phyloP scores from a whole-genome alignment of 345 rosid genomes.

The Cochlearia excelsa region DNA sequence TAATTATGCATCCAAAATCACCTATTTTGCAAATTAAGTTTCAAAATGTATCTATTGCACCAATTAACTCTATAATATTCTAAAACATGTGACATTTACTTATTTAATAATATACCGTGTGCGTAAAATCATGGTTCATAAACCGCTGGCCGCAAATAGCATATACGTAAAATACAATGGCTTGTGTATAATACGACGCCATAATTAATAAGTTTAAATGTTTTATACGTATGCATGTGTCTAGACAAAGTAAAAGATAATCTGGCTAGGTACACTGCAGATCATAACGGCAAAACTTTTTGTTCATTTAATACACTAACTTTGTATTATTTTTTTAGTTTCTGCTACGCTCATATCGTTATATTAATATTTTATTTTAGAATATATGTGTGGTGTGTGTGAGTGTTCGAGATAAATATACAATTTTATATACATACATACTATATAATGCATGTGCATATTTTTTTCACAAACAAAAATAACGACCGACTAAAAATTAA shows the following conservation, averaged over 20 bases:
- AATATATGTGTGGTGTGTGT: constrained; percentile 13
- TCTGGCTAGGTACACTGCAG: constrained; percentile 26
- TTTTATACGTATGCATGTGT: constrained; percentile 11
- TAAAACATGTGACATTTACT: constrained; percentile 2
- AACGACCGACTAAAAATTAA: constrained; percentile 15
- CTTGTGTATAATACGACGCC: constrained; percentile 17
- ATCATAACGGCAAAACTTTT: constrained; percentile 16
- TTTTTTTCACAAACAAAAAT: constrained; percentile 7
- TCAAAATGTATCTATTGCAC: too few species aligned
- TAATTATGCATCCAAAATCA: too few species aligned
- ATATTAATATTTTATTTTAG: background rate
- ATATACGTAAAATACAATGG: constrained; percentile 9
- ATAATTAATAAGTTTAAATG: background rate
- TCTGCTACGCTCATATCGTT: background rate
- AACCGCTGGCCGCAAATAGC: constrained; percentile 17
- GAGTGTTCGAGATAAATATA: background rate
- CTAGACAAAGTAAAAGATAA: background rate
- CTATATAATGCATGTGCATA: constrained; percentile 7
- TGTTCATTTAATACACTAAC: background rate
- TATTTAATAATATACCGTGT: background rate
- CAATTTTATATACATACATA: constrained; percentile 2
- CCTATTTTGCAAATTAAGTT: too few species aligned
- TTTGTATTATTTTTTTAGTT: background rate
- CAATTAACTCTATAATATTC: too few species aligned
- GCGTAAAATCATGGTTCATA: background rate